Conservation (phyloP, 805 yeast genomes). For the Lipomyces spencermartinsiae region DNA sequence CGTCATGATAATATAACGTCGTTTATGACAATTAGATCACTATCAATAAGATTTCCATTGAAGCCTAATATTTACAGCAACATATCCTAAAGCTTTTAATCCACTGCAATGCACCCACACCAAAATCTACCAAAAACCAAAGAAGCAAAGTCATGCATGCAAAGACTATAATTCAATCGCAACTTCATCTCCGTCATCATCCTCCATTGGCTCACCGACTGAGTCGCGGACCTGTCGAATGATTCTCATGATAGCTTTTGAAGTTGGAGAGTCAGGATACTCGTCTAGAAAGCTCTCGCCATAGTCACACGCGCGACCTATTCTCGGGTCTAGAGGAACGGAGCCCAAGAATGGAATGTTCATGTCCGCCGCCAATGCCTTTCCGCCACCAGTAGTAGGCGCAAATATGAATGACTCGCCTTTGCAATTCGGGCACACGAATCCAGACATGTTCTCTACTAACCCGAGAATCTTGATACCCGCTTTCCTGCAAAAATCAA, state of each 20-base stretch:
- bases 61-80: neutral
- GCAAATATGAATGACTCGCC: conserved; percentile 89
- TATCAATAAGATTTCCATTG: neutral
- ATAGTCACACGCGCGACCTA: conserved; percentile 84
- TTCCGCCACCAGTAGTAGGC: conserved; percentile 98
- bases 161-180: neutral
- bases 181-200: conserved; percentile 46
- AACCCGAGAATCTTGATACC: conserved; percentile 83
- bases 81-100: neutral
- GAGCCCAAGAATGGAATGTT: conserved; percentile 82
- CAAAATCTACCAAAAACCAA: neutral
- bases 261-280: conserved; percentile 92
- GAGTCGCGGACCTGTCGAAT: conserved; percentile 49
- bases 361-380: conserved; percentile 78
- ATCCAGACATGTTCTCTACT: conserved; percentile 98
- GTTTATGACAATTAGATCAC: neutral
- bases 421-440: conserved; percentile 93
- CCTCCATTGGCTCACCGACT: conserved; percentile 39
- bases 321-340: conserved; percentile 95
- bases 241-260: conserved; percentile 81
- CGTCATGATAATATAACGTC: no score
- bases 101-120: neutral
- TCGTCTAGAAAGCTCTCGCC: conserved; percentile 85
- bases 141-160: neutral
- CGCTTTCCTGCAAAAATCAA: conserved; percentile 93